Conservation (phyloP, 2,329 filamentous ascomycete genomes). For the Sclerotinia sclerotiorum region DNA sequence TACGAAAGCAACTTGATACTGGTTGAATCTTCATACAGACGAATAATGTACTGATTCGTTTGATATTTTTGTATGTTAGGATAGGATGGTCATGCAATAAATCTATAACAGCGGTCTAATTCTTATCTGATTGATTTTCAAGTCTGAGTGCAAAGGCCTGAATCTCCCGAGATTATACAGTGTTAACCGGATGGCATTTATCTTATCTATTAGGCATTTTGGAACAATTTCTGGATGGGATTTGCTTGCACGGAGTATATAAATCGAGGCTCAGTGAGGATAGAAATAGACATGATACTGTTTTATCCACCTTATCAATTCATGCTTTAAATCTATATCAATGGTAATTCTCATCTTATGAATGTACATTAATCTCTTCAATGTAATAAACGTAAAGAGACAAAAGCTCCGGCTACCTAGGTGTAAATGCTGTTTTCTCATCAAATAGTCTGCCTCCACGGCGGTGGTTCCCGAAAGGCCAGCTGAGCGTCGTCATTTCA, state of each 20-base stretch:
- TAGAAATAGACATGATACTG: neutral
- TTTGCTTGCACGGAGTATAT: neutral
- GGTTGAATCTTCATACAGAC: too few species aligned
- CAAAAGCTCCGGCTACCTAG: too few species aligned
- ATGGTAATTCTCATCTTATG: neutral
- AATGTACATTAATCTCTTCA: neutral
- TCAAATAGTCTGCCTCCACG: constrained; percentile 6
- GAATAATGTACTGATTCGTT: too few species aligned
- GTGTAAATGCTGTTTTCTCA: too few species aligned
- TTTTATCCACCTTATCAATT: neutral
- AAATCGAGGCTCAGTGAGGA: neutral
- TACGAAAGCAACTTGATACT: too few species aligned
- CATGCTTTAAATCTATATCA: neutral
- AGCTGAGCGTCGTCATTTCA: neutral
- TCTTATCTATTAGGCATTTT: neutral
- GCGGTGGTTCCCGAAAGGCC: neutral
- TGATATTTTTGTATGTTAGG: too few species aligned
- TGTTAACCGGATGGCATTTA: neutral
- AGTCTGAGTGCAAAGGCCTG: too few species aligned
- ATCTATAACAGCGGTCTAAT: too few species aligned
- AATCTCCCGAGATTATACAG: too few species aligned
- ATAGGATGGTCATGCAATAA: too few species aligned
- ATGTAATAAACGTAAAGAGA: neutral
- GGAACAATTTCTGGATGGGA: neutral
- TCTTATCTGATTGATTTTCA: too few species aligned